Conservation (phyloP, 352 stramenopile species). For the Detonula confervacea region DNA sequence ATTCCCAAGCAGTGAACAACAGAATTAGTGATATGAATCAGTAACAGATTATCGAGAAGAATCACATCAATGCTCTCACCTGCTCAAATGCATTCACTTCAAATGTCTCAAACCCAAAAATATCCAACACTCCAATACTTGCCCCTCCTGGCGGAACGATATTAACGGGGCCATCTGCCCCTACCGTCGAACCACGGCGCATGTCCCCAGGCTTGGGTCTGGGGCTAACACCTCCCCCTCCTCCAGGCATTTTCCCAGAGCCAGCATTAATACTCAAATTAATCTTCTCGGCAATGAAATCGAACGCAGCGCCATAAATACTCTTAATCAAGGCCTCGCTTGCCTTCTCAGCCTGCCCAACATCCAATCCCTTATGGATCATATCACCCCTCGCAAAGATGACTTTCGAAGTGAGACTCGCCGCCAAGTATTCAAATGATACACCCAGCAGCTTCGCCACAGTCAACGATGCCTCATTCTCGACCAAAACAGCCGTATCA, state of each 20-base stretch:
- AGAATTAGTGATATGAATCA: too few species aligned
- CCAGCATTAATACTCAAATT: constrained; percentile 52
- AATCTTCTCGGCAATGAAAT: constrained; percentile 70
- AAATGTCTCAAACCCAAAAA: constrained; percentile 90
- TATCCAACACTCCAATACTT: constrained; percentile 83
- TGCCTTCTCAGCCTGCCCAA: constrained; percentile 53
- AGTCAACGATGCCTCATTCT: constrained; percentile 70
- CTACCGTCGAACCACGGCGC: not conserved
- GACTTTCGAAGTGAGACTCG: constrained; percentile 42
- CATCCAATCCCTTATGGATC: constrained; percentile 56
- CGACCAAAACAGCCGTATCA: constrained; percentile 87
- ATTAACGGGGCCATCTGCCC: constrained; percentile 25
- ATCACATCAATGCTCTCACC: constrained; percentile 88
- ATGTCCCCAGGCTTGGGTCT: not conserved
- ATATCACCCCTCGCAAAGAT: constrained; percentile 54
- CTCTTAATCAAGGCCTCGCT: constrained; percentile 86
- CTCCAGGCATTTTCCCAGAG: not conserved
- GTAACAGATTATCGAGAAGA: constrained; percentile 92
- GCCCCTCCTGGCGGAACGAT: constrained; percentile 51
- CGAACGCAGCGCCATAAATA: constrained; percentile 88
- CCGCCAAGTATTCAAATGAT: constrained; percentile 51
- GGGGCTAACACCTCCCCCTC: too few species aligned
- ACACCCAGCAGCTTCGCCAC: constrained; percentile 55
- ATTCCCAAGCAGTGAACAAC: too few species aligned
- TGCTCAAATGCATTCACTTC: constrained; percentile 94